Evolutionary conservation across 2,329 filamentous ascomycete genomes (phyloP), one percentile per base, ranked within the genome.

Genomic region (Colletotrichum costaricense): DNA sequence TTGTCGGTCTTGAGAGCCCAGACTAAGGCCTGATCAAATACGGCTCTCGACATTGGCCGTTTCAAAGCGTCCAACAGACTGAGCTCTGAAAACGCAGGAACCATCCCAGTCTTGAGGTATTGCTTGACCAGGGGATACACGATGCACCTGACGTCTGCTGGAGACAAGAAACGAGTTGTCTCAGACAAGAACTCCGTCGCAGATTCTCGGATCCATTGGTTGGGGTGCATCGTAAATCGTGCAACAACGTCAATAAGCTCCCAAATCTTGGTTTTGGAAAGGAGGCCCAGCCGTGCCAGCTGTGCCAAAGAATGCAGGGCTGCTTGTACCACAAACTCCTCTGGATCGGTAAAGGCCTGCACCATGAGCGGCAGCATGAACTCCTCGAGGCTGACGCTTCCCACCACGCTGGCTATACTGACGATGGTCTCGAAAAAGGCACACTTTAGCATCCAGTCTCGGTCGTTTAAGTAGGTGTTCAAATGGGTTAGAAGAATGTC

Each of bases 361-460:
- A 98, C 90, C 95, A 99, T 98, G 16, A 99, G 87, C 0, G 97
- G 97, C 30, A 99, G 84, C 76, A 98, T 97, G 78, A 98, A 99
- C 77, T 97, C 95, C 82, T 99, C 97, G 38, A 99, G 85, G 76
- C 93, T 97, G 42, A 92, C 94, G 73, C 94, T 95, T 33, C 97
- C 97, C 42, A 98, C 90, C 77, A 98, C 98, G 1, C 94, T 91
- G 4, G 95, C 94, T 76, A 99, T 95, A 4, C 95, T 96, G 19
- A 98, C 94, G 30, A 98, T 95, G 0, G 95, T 94, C 79, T 98
- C 95, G 78, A 99, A 98, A 80, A 98, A 98, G 3, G 96, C 95
- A 78, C 95, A 98, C 81, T 98, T 98, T 38, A 99, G 85, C 81
- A 95, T 95, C 97, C 97, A 99, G 80, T 99, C 95, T 55, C 93